Evolutionary conservation across 306 rosid species (phyloP).

Genomic region (cucumber (Cucumis sativus)): Cucumber_9930_V3 NC_026655.2:5778001-5778500

Average conservation of each 20-base stretch:
- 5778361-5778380: neutral
- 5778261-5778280: neutral
- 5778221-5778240: no score
- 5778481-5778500: constrained; percentile 26
- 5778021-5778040: neutral
- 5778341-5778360: neutral
- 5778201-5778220: neutral
- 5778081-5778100: neutral
- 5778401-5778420: constrained; percentile 34
- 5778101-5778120: no score
- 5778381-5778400: neutral
- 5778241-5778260: no score
- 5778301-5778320: neutral
- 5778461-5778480: constrained; percentile 17
- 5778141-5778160: neutral
- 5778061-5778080: neutral
- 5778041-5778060: neutral
- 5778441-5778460: neutral
- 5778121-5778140: neutral
- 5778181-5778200: neutral
- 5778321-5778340: neutral
- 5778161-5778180: neutral
- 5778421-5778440: constrained; percentile 10
- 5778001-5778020: neutral
- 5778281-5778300: neutral